A percentile compares a stretch with the other conserved stretches of the same genome.
These are phyloP conservation scores for Paraconiothyrium sp. DNA, from an alignment of 2,329 filamentous ascomycete genomes.

Conservation along the genomic window DNA sequence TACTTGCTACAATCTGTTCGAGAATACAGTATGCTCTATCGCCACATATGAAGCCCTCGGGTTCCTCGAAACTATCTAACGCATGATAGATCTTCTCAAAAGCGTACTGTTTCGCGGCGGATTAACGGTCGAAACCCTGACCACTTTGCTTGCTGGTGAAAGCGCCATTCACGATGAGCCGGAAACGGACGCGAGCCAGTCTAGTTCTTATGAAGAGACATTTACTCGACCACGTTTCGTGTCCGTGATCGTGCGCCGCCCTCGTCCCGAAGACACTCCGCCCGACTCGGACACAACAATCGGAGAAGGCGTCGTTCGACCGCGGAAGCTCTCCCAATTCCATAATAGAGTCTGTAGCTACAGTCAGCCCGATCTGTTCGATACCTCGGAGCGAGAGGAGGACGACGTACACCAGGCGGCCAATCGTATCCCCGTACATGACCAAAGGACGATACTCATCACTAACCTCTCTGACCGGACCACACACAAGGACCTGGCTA, in stretches of 20 bases:
- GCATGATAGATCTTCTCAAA: constrained; percentile 53
- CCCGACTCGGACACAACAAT: constrained; percentile 33
- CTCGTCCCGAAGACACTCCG: constrained; percentile 18
- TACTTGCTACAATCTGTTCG: constrained; percentile 58
- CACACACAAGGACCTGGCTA: constrained; percentile 72
- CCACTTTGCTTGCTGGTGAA: constrained; percentile 55
- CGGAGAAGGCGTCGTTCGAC: constrained; percentile 25
- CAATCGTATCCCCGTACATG: constrained; percentile 34
- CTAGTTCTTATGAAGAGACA: constrained; percentile 28
- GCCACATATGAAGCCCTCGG: background rate
- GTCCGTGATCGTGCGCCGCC: constrained; percentile 20
- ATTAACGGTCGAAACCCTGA: constrained; percentile 59
- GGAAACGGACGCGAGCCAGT: constrained; percentile 18
- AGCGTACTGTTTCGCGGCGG: constrained; percentile 61
- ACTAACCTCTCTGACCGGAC: constrained; percentile 68
- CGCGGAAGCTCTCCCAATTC: constrained; percentile 21
- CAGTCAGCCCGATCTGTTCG: constrained; percentile 29
- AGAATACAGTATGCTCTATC: constrained; percentile 63
- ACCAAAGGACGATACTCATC: constrained; percentile 69
- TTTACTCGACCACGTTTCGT: constrained; percentile 21
- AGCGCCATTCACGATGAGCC: constrained; percentile 25
- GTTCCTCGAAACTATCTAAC: constrained; percentile 13
- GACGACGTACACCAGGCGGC: constrained; percentile 24
- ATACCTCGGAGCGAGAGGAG: constrained; percentile 29
- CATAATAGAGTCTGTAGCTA: constrained; percentile 30